Evolutionary conservation across 257 asterid genomes (phyloP), one percentile per base, ranked within the genome.

Genomic region (Catharanthus roseus): DNA sequence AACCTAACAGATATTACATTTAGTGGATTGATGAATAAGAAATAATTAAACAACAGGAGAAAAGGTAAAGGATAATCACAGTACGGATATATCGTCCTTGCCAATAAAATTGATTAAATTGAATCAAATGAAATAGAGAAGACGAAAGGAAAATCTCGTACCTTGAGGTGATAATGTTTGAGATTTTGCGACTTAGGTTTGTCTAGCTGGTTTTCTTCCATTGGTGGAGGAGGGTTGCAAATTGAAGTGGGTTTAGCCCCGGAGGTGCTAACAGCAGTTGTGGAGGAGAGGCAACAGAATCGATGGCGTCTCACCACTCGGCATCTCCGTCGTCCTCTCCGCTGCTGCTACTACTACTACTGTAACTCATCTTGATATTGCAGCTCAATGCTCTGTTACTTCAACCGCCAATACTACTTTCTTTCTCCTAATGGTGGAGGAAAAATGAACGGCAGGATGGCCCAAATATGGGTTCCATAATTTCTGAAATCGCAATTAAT

Each of bases 281-380:
- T 29, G 77, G n/a, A n/a, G n/a, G n/a, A n/a, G 89, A 28, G 68
- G 87, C 85, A 13, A 84, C 80, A 21, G 96, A 92, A 65, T 86
- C 86, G 54, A 92, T 88, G 86, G 97, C 96, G 68, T 88, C 89
- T 72, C 82, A 87, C 97, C 97, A 89, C 55, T 81, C 82, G 67
- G 95, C 92, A 72, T 88, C 89, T 34, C 96, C 96, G 73, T 92
- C 97, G 76, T 89, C 96, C 68, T 89, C 95, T n/a, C 89, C 89
- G 28, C 97, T 87, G 79, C 92, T 84, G 26, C 91, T 87, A 80
- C 92, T 87, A 79, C 92, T 84, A 82, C 81, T 62, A 63, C 72
- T 57, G 42, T 36, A 23, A 10, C 76, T 39, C 71, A 58, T 67
- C 55, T 28, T n/a, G n/a, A n/a, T n/a, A n/a, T n/a, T 50, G 1